Evolutionary conservation across 345 rosid genomes (phyloP), one percentile per base, ranked within the genome.

Genomic region (Erysimum cheiranthoides): DNA sequence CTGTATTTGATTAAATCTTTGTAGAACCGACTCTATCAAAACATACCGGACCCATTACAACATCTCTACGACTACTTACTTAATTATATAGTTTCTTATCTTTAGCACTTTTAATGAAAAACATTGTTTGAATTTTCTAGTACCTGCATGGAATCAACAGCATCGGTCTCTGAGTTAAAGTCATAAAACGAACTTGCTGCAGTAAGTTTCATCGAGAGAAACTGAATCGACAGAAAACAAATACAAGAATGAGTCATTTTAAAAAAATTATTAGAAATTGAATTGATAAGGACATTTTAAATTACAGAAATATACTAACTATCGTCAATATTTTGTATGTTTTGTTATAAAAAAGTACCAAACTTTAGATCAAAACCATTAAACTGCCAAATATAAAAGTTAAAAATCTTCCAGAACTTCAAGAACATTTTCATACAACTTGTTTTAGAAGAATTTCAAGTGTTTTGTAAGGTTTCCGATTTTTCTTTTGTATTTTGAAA

Each of bases 201-300:
- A 0, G 86, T 83, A 10, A 90, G 91, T 80, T 90, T 89, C 96
- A 90, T 88, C 0, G 96, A 93, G 10, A 93, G 89, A 79, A 90
- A 90, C 96, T 93, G 89, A 54, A 65, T 47, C 40, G 39, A 69
- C 61, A 47, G 3, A 39, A 59, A 32, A 76, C 47, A 67, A 52
- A 25, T 4, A 3, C 18, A 53, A 43, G 9, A 11, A 17, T 51
- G 30, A 47, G 39, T 75, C 25, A 4, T 8, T 46, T 2, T 61
- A 2, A 9, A 32, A 2, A 2, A 31, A 47, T 11, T 32, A 3
- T 21, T 21, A 43, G 7, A 4, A 35, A 17, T 13, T 54, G 13
- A 28, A 30, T 13, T 31, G 11, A 14, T 6, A 36, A 5, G 8
- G 2, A 50, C 2, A 7, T 31, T 25, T 11, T 2, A 49, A 49